Percentiles rank a stretch among this genome's conserved stretches.
phyloP scores from a whole-genome alignment of 192 early-diverging fungal species.

The Rhizophlyctis rosea region DNA sequence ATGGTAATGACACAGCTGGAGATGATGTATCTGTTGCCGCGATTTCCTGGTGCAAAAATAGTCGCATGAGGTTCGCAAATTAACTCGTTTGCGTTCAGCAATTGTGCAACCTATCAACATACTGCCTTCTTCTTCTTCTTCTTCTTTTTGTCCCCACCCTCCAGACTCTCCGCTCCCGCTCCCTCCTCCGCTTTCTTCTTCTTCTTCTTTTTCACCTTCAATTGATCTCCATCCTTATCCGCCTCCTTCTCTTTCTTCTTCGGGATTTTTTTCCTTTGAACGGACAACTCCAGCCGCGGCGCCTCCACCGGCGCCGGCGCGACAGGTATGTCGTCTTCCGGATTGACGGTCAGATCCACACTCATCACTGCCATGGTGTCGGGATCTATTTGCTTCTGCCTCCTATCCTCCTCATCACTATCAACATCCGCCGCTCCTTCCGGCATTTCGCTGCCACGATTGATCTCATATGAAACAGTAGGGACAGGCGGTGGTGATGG shows the following conservation, averaged over 20 bases:
- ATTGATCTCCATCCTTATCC: background rate
- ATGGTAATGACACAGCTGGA: too few species aligned
- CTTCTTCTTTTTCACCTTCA: constrained; percentile 19
- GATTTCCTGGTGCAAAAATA: too few species aligned
- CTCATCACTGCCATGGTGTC: constrained; percentile 38
- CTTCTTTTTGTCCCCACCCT: background rate
- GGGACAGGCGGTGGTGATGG: constrained; percentile 16
- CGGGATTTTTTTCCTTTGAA: constrained; percentile 5
- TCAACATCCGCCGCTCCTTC: constrained; percentile 13
- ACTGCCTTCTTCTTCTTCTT: background rate
- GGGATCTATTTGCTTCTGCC: constrained; percentile 18
- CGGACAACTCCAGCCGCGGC: background rate
- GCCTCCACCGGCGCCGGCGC: background rate
- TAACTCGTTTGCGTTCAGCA: too few species aligned
- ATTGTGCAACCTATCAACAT: too few species aligned
- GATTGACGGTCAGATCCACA: constrained; percentile 32
- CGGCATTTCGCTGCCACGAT: constrained; percentile 39
- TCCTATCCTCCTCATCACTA: constrained; percentile 1
- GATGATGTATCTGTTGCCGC: too few species aligned
- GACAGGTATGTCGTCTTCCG: background rate
- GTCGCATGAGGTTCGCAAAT: too few species aligned
- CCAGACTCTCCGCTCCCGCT: background rate
- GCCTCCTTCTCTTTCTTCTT: constrained; percentile 14
- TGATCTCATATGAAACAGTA: constrained; percentile 34
- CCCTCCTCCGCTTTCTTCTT: constrained; percentile 19